phyloP scores from a whole-genome alignment of 495 filamentous ascomycete species.

The Aspergillus mulundensis region DNA sequence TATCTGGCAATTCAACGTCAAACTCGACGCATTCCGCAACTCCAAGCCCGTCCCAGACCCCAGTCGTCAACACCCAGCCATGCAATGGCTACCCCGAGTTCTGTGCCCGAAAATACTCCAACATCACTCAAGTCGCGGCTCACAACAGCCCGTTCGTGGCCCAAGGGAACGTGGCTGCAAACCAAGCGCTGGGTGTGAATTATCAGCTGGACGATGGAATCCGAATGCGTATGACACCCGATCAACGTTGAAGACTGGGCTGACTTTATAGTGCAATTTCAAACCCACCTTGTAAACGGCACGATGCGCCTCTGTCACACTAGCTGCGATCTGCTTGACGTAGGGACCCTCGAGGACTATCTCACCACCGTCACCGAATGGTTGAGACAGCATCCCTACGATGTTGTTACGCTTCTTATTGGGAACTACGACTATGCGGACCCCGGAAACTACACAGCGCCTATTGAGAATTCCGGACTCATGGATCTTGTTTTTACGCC shows the following conservation, averaged over 20 bases:
- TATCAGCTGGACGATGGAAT: constrained; percentile 82
- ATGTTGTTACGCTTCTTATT: constrained; percentile 86
- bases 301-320: constrained; percentile 69
- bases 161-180: constrained; percentile 67
- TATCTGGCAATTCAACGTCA: constrained; percentile 41
- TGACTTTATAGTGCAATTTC: constrained; percentile 62
- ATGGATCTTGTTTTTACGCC: constrained; percentile 68
- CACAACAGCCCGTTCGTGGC: constrained; percentile 83
- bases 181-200: constrained; percentile 67
- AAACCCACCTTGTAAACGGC: constrained; percentile 66
- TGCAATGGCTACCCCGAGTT: constrained; percentile 89
- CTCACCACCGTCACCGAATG: constrained; percentile 65
- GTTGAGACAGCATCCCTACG: constrained; percentile 75
- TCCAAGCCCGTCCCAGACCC: constrained; percentile 36
- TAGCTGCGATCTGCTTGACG: constrained; percentile 72
- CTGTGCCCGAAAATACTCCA: constrained; percentile 76
- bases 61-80: constrained; percentile 65
- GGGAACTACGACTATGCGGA: constrained; percentile 72
- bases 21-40: constrained; percentile 37
- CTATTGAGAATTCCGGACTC: constrained; percentile 66
- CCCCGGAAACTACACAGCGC: constrained; percentile 54
- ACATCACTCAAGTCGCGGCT: constrained; percentile 81
- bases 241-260: neutral
- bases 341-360: constrained; percentile 71
- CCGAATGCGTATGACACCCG: constrained; percentile 59